Percentiles rank a stretch among this genome's conserved stretches.
Conservation (phyloP, 192 early-diverging fungal species). For the Dissophora ornata region DNA sequence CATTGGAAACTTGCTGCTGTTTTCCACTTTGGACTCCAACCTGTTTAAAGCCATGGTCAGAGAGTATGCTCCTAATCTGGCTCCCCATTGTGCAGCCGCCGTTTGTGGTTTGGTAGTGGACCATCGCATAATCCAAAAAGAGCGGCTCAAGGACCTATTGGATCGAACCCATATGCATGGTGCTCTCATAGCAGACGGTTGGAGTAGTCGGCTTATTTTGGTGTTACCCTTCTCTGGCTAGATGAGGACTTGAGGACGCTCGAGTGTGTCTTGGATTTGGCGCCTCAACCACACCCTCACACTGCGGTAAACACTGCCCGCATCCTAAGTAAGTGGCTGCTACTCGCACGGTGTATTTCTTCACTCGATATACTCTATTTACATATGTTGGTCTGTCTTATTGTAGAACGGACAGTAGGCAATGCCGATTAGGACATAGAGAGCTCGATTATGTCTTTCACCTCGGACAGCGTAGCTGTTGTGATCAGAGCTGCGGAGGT, state of each 20-base stretch:
- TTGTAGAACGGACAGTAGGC: not conserved
- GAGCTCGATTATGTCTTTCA: not conserved
- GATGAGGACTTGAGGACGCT: not conserved
- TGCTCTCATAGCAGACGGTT: not conserved
- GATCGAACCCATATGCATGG: slow-evolving; percentile 1
- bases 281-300: slow-evolving; percentile 18
- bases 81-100: slow-evolving; percentile 10
- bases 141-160: not conserved
- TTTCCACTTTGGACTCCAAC: slow-evolving; percentile 8
- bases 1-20: not conserved
- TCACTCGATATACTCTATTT: no score
- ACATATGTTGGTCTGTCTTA: no score
- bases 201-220: slow-evolving; percentile 12
- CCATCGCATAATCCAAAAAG: slow-evolving; percentile 2
- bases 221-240: slow-evolving; percentile 14
- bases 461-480: slow-evolving; percentile 6
- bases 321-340: slow-evolving; percentile 2
- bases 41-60: not conserved
- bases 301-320: slow-evolving; percentile 8
- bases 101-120: not conserved
- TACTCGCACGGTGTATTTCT: no score
- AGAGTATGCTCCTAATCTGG: not conserved
- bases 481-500: slow-evolving; percentile 5
- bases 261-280: slow-evolving; percentile 13
- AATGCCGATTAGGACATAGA: no score